These are phyloP conservation scores for Eleusine coracana DNA, from an alignment of 176 grass and related monocot species.

Conservation along the genomic window DNA sequence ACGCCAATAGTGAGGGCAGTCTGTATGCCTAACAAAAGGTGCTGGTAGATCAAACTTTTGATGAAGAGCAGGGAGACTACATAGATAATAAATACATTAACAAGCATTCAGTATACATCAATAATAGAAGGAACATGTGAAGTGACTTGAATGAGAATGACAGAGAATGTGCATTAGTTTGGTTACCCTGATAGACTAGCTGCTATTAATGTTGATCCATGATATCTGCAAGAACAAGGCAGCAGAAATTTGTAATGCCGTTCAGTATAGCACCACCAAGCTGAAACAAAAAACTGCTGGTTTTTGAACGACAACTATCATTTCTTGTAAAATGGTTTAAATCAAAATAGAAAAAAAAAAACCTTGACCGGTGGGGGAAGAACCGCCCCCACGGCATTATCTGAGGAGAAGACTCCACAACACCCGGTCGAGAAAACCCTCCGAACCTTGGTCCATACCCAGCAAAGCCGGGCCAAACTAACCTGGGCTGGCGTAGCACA, in stretches of 20 bases:
- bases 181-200: slow-evolving; percentile 89
- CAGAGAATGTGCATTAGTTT: slow-evolving; percentile 12
- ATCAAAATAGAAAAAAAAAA: background rate
- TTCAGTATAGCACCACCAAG: background rate
- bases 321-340: background rate
- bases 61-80: slow-evolving; percentile 87
- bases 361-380: too few species aligned
- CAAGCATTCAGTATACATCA: slow-evolving; percentile 8
- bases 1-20: slow-evolving; percentile 95
- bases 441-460: too few species aligned
- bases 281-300: background rate
- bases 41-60: slow-evolving; percentile 96
- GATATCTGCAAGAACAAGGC: slow-evolving; percentile 63
- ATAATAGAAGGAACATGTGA: background rate
- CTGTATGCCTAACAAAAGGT: slow-evolving; percentile 88
- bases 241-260: background rate
- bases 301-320: background rate
- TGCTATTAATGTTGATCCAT: slow-evolving; percentile 88
- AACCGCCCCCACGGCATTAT: too few species aligned
- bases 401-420: too few species aligned
- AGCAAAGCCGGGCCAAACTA: too few species aligned
- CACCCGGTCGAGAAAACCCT: too few species aligned
- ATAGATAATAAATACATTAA: slow-evolving; percentile 32
- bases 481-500: too few species aligned
- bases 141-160: background rate